Evolutionary conservation across 805 yeast genomes (phyloP), one percentile per base, ranked within the genome.

Genomic region (Groenewaldozyma salmanticensis): DNA sequence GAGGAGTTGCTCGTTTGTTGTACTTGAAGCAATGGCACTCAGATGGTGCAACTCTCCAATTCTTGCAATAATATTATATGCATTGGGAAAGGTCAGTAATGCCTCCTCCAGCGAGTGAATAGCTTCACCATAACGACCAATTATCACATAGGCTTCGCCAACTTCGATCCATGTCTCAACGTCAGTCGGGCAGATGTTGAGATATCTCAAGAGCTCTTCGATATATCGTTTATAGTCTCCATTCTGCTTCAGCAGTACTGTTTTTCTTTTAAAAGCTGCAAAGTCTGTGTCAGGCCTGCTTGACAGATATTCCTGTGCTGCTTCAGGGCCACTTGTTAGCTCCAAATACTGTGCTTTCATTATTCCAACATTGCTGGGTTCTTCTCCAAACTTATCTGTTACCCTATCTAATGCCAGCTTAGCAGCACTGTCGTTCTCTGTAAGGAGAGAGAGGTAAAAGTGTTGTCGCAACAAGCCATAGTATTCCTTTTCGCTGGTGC

Each of bases 101-200:
- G 83, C 73, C 55, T 90, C 96, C 53, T 83, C 76, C 21, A 72
- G 69, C 42, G 84, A 69, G 55, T 70, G 75, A 4, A 81, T 68
- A 0, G 92, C 79, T 51, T 78, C 77, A 27, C 75, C 79, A 49
- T 72, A 77, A 53, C 78, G 77, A 1, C 87, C 87, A 5, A 70
- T 46, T 11, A 64, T 57, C 19, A 60, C 60, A 56, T 90, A 90
- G n/a, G 72, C 65, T 29, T 75, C 74, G 3, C 77, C 81, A 42
- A 87, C 65, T 59, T 84, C 94, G 37, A 77, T 68, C 95, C 94
- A 86, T 2, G 81, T 65, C 47, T 81, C 77, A 2, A 74, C 65
- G 58, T 92, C 97, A 17, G 79, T 58, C 1, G 96, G 95, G 50
- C 73, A 76, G 38, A 70, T 61, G 41, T 77, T 79, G 39, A 84